Evolutionary conservation across 805 yeast genomes (phyloP), one percentile per base, ranked within the genome.

Genomic region (Clavispora santaluciae): DNA sequence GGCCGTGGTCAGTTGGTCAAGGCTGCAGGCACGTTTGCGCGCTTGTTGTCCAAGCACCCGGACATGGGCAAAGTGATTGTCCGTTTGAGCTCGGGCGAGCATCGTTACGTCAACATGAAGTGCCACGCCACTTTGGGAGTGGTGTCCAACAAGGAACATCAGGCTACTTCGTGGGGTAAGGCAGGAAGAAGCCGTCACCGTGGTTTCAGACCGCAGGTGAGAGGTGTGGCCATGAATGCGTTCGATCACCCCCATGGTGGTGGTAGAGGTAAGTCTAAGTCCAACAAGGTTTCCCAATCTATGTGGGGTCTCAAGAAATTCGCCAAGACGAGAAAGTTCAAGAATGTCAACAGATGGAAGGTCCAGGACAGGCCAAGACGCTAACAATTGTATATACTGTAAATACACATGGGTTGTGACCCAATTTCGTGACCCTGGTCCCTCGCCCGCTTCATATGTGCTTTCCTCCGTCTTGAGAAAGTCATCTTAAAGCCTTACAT

Each of bases 201-300:
- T 60, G 99, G 98, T 49, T 82, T 84, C 57, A 81, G 98, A 66
- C 99, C 99, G 26, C 79, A 83, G 38, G 97, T 90, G 29, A 84
- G 99, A 73, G 99, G 99, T 78, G 86, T 88, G 54, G 98, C 99
- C 37, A 88, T 87, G 96, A 93, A 93, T 69, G 93, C 93, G 49
- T 79, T 82, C 61, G 97, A 93, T 66, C 99, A 93, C 72, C 99
- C 99, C 50, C 90, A 88, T 59, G 99, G 99, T 75, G 99, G 99
- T 83, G 99, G 99, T 70, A 83, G 99, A 76, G 99, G 99, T 79
- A 93, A 93, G 67, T 86, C 95, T 46, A 93, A 93, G 81, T 87
- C 96, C 49, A 90, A 91, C 68, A 91, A 88, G 71, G 76, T 85
- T 44, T 86, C 98, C 15, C 87, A 85, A 73, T 86, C 96, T 41